Percentiles rank a stretch among this genome's conserved stretches.
These are phyloP conservation scores for Euphorbia peplus DNA, from an alignment of 345 rosid species.

Conservation along the genomic window DNA sequence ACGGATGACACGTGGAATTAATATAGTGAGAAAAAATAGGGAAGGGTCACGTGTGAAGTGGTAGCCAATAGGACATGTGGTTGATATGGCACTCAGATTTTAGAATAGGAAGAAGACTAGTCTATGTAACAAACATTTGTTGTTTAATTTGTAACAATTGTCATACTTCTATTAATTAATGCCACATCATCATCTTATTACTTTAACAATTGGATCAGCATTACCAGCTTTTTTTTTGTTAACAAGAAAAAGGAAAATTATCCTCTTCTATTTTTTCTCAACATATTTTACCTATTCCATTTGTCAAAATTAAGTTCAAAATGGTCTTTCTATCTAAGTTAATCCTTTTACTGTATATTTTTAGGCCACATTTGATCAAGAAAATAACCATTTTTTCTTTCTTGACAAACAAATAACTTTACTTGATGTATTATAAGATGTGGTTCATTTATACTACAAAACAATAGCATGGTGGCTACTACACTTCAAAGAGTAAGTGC, in stretches of 20 bases:
- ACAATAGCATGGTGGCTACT: too few relatives aligned
- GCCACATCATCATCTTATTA: constrained; percentile 7
- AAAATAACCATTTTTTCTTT: too few relatives aligned
- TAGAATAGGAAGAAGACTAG: not conserved
- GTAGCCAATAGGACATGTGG: not conserved
- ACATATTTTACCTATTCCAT: not conserved
- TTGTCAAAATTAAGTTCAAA: not conserved
- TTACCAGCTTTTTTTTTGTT: not conserved
- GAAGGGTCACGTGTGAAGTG: not conserved
- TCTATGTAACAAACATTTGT: constrained; percentile 1
- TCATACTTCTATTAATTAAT: not conserved
- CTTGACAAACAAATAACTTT: too few relatives aligned
- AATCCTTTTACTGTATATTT: too few relatives aligned
- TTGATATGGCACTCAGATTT: not conserved
- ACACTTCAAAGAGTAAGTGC: too few relatives aligned
- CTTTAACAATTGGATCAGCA: not conserved
- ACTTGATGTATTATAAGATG: too few relatives aligned
- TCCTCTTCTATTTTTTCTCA: not conserved
- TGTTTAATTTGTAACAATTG: not conserved
- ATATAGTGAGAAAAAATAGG: not conserved
- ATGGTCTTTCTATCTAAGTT: too few relatives aligned
- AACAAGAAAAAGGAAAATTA: too few relatives aligned
- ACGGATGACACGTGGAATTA: constrained; percentile 9
- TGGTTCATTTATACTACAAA: too few relatives aligned
- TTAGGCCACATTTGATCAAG: too few relatives aligned